Conservation (phyloP, 768 basidiomycete species). For the Agaricus sinodeliciosus region DNA sequence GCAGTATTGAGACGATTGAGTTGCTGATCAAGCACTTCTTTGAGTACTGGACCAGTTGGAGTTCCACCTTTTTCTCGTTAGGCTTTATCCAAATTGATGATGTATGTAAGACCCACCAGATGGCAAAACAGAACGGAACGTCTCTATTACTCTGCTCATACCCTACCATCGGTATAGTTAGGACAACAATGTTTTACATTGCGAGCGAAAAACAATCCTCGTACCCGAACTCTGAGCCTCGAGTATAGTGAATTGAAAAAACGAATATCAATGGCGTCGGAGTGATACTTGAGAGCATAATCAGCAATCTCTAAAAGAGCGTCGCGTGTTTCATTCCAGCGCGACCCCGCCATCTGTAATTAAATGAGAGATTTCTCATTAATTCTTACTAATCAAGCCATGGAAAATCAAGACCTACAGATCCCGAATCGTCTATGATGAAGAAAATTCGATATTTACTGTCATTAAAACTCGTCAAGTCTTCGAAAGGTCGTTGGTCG, state of each 20-base stretch:
- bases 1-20: conserved; percentile 17
- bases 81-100: neutral
- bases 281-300: conserved; percentile 20
- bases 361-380: neutral
- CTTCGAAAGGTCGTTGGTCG: too few relatives aligned
- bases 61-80: conserved; percentile 17
- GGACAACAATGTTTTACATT: neutral
- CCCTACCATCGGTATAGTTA: conserved; percentile 12
- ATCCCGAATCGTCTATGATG: conserved; percentile 24
- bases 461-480: neutral
- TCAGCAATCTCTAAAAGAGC: conserved; percentile 25
- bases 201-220: neutral
- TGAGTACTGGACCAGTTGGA: conserved; percentile 23
- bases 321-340: conserved; percentile 20
- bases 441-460: conserved; percentile 23
- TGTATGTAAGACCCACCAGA: conserved; percentile 6
- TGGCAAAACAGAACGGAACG: conserved; percentile 17
- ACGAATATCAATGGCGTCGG: conserved; percentile 18
- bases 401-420: conserved; percentile 14
- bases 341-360: conserved; percentile 16
- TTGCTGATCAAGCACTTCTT: conserved; percentile 12
- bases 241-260: conserved; percentile 20
- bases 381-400: neutral
- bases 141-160: conserved; percentile 11
- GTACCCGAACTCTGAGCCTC: conserved; percentile 3